Evolutionary conservation across 2,329 filamentous ascomycete species (phyloP), one percentile per base, ranked within the genome.

Genomic region (Neofusicoccum umdonicola): DNA sequence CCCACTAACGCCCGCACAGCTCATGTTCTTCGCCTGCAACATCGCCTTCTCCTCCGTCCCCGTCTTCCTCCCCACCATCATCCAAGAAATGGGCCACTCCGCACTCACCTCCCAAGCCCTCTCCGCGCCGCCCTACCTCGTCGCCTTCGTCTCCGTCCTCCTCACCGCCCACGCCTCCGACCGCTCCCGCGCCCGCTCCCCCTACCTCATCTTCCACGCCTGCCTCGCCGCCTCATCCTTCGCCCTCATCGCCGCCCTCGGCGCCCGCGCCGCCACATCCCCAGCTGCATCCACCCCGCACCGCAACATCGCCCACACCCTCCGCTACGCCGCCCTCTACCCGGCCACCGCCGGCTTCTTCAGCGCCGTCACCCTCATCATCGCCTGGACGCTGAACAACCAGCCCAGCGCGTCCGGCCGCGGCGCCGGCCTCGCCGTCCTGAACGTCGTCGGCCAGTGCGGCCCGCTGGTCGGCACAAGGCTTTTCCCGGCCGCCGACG

Each of bases 311-410:
- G 63, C 84, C 96, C 96, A 90, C 74, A 76, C 47, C n/a, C 67
- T 85, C 42, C 84, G 92, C 17, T 97, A 97, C 72, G 70, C 89
- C 5, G 90, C 88, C 64, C 84, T 96, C 7, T 96, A 90, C 74
- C 92, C 91, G 0, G 92, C 93, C 1, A 85, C 88, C 1, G 81
- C 87, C 0, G 93, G 93, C 3, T 95, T 96, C 87, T 96, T 96
- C 81, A 88, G 86, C 66, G 90, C 92, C 19, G 90, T 96, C 65
- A 92, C 92, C 0, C 83, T 96, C 37, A 89, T 93, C 69, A 90
- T 97, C 64, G 90, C 91, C 1, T 97, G 93, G 93, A 91, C 86
- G 41, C 86, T 97, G 72, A 96, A 96, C 73, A 97, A 96, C 76
- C 91, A 95, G 73, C 79, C 84, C 62, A 87, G 82, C 12, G 86